Conservation (phyloP, 1,139 yeast species). For the Yamadazyma conglobata region DNA sequence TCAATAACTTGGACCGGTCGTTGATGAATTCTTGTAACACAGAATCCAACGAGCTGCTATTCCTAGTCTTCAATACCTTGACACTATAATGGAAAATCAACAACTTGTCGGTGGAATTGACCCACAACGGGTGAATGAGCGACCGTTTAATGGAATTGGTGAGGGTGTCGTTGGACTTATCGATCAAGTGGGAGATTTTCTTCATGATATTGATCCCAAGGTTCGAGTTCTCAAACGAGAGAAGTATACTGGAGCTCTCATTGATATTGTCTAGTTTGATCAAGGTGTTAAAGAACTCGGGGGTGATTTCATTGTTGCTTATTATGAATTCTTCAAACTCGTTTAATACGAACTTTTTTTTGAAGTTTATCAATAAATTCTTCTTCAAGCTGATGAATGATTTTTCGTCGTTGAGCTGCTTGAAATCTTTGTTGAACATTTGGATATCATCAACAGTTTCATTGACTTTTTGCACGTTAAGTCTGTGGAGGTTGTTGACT, state of each 20-base stretch:
- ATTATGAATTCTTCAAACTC: conserved; percentile 68
- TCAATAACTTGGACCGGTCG: conserved; percentile 52
- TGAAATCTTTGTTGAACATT: conserved; percentile 33
- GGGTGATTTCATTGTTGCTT: conserved; percentile 35
- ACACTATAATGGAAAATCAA: conserved; percentile 33
- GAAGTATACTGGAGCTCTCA: conserved; percentile 63
- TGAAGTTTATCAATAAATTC: conserved; percentile 53
- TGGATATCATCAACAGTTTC: conserved; percentile 18
- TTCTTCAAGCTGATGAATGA: conserved; percentile 48
- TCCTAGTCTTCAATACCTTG: conserved; percentile 28
- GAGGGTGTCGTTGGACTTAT: conserved; percentile 51
- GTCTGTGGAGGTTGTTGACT: conserved; percentile 31
- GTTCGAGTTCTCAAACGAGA: conserved; percentile 66
- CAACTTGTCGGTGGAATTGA: conserved; percentile 27
- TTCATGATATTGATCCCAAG: conserved; percentile 70
- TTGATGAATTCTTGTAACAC: conserved; percentile 46
- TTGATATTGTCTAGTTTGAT: conserved; percentile 62
- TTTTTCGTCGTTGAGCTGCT: conserved; percentile 39
- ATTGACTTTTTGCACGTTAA: conserved; percentile 37
- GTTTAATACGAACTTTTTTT: conserved; percentile 61
- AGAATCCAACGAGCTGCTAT: conserved; percentile 49
- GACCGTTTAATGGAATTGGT: conserved; percentile 31
- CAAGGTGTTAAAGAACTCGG: conserved; percentile 61
- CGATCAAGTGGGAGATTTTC: conserved; percentile 51
- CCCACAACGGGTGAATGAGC: conserved; percentile 33